Conservation (phyloP, 768 basidiomycete genomes). For the Suillus placidus region DNA sequence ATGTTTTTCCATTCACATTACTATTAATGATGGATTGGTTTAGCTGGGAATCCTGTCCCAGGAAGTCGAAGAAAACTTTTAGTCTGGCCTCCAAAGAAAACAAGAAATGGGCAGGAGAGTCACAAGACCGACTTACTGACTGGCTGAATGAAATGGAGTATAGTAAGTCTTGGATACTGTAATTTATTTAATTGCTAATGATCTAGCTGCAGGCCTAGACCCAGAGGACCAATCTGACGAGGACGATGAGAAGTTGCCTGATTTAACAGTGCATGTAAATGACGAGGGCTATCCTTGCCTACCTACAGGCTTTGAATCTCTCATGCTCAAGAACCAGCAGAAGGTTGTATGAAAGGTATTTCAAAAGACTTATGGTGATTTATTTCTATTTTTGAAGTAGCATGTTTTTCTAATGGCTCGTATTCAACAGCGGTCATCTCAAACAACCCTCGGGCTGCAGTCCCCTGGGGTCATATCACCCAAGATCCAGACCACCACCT, state of each 20-base stretch:
- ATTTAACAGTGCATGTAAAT: neutral
- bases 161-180: neutral
- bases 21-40: neutral
- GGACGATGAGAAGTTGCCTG: neutral
- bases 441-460: neutral
- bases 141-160: neutral
- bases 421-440: neutral
- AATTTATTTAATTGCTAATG: neutral
- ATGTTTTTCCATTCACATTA: neutral
- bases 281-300: neutral
- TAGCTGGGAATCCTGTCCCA: neutral
- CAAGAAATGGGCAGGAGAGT: neutral
- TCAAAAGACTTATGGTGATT: constrained; percentile 4
- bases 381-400: neutral
- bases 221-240: neutral
- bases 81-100: neutral
- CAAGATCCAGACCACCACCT: neutral
- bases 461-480: neutral
- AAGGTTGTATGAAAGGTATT: neutral
- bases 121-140: neutral
- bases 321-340: constrained; percentile 8
- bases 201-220: neutral
- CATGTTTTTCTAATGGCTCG: neutral
- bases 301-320: neutral
- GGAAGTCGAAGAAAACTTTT: neutral